A percentile compares a stretch with the other conserved stretches of the same genome.
Conservation (phyloP, 1,139 yeast genomes). For the Arxiozyma telluris region DNA sequence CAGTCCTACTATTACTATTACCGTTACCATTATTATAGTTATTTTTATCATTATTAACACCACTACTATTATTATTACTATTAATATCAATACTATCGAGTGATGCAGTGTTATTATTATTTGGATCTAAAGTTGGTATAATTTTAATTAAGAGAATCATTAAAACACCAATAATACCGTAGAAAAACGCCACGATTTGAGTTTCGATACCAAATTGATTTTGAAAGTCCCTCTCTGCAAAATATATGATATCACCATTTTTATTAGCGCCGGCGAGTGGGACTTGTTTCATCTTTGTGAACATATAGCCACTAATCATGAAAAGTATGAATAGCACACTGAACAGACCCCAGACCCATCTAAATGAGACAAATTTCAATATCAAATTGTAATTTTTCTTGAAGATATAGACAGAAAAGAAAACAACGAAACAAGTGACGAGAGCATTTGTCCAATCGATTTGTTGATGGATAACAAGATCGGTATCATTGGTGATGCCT, state of each 20-base stretch:
- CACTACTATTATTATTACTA: neutral
- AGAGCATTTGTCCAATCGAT: constrained; percentile 44
- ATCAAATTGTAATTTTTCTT: constrained; percentile 31
- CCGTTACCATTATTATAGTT: neutral
- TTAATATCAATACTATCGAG: too few species aligned
- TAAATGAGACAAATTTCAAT: constrained; percentile 31
- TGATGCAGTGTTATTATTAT: too few species aligned
- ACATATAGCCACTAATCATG: constrained; percentile 89
- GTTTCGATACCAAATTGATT: constrained; percentile 75
- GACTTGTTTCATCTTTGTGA: constrained; percentile 69
- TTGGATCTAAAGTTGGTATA: constrained; percentile 31
- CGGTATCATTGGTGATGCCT: constrained; percentile 39
- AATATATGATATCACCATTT: constrained; percentile 52
- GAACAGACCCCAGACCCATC: constrained; percentile 58
- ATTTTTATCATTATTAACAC: neutral
- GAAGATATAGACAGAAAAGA: constrained; percentile 21
- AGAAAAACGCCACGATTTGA: constrained; percentile 59
- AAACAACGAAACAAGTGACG: constrained; percentile 35
- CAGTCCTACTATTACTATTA: neutral
- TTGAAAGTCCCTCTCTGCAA: constrained; percentile 56
- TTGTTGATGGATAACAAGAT: constrained; percentile 46
- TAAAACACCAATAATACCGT: constrained; percentile 47
- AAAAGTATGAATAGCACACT: constrained; percentile 53
- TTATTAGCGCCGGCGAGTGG: constrained; percentile 57
- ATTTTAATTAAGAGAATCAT: constrained; percentile 43